Percentiles rank a stretch among this genome's conserved stretches.
Conservation (phyloP, 805 yeast species). For the Saccharomyces cerevisiae region DNA sequence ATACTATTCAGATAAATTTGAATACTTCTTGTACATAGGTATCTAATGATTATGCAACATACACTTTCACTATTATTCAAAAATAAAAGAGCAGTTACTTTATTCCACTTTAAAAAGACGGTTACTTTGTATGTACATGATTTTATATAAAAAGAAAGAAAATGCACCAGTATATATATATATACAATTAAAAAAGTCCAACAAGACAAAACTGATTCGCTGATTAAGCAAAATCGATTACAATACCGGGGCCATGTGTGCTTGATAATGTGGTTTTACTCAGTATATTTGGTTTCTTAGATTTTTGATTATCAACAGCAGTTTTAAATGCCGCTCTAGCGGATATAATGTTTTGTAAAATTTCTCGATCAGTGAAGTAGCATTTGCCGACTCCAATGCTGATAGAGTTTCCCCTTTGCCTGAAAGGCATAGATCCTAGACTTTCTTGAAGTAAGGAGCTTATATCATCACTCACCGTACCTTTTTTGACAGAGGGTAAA, state of each 20-base stretch:
- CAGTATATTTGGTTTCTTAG: slow-evolving; percentile 58
- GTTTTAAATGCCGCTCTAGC: slow-evolving; percentile 55
- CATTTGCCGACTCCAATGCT: slow-evolving; percentile 70
- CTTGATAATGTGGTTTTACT: slow-evolving; percentile 64
- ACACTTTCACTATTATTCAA: background rate
- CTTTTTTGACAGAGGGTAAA: slow-evolving; percentile 80
- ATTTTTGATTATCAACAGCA: slow-evolving; percentile 45
- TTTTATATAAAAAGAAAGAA: background rate
- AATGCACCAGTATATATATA: background rate
- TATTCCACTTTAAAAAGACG: background rate
- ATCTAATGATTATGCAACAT: background rate
- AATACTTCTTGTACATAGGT: background rate
- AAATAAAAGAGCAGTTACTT: background rate
- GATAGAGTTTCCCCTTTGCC: slow-evolving; percentile 57
- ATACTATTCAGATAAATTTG: background rate
- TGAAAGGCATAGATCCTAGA: slow-evolving; percentile 66
- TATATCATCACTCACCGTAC: slow-evolving; percentile 72
- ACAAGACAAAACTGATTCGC: background rate
- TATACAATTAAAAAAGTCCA: background rate
- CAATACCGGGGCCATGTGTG: slow-evolving; percentile 74
- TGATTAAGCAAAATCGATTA: slow-evolving; percentile 41
- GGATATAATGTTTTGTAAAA: slow-evolving; percentile 60
- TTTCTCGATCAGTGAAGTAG: slow-evolving; percentile 67
- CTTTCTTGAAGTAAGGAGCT: slow-evolving; percentile 43
- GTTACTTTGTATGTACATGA: background rate